phyloP scores from a whole-genome alignment of 2,329 filamentous ascomycete genomes.

The Hypoxylon sp. region DNA sequence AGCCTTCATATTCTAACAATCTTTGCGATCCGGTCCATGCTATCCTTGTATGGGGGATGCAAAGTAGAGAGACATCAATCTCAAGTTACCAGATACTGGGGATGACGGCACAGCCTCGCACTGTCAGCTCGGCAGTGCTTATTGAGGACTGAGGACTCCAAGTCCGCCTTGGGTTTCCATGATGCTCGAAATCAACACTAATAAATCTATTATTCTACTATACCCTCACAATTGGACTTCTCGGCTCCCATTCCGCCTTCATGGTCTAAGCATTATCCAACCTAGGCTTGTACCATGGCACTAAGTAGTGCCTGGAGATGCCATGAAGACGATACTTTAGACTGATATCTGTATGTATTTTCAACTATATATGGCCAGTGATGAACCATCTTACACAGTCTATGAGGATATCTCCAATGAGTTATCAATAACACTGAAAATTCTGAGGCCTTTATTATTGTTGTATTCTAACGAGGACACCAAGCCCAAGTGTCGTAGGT shows the following conservation, averaged over 20 bases:
- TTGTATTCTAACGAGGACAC: conserved; percentile 14
- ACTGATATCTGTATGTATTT: conserved; percentile 5
- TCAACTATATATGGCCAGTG: conserved; percentile 47
- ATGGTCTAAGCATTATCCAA: background rate
- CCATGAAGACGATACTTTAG: background rate
- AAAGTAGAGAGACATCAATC: background rate
- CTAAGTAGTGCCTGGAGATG: background rate
- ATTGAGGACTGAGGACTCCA: background rate
- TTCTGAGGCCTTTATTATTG: conserved; percentile 52
- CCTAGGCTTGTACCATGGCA: background rate
- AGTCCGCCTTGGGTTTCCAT: background rate
- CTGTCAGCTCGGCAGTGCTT: background rate
- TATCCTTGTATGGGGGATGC: background rate
- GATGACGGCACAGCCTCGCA: background rate
- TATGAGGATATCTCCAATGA: conserved; percentile 54
- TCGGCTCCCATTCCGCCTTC: background rate
- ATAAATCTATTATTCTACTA: background rate
- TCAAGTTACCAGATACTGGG: background rate
- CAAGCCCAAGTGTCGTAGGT: conserved; percentile 2
- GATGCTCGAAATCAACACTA: background rate
- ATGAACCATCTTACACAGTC: conserved; percentile 53
- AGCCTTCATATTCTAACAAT: background rate
- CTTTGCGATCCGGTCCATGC: background rate
- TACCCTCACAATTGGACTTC: background rate
- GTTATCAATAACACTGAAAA: conserved; percentile 55